phyloP scores from a whole-genome alignment of 257 asterid genomes.

The Gardenia jasminoides region DNA sequence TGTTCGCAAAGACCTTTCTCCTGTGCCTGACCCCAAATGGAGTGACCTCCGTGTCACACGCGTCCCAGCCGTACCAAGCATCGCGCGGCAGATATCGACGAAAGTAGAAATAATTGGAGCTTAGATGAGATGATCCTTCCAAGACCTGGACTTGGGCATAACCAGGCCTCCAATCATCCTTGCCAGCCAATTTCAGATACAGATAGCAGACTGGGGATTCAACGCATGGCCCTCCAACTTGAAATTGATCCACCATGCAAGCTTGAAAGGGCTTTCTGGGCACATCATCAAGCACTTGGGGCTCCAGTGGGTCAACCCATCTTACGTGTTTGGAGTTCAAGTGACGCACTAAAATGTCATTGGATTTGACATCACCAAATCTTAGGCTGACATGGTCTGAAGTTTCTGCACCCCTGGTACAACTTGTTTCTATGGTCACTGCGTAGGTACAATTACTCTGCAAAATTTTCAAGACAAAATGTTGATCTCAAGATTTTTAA shows the following conservation, averaged over 20 bases:
- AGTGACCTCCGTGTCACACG: constrained; percentile 38
- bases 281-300: constrained; percentile 43
- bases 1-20: constrained; percentile 28
- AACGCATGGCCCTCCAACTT: constrained; percentile 35
- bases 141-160: constrained; percentile 31
- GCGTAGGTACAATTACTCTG: constrained; percentile 41
- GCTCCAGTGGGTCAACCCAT: constrained; percentile 48
- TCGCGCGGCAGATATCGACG: constrained; percentile 49
- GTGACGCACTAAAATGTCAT: constrained; percentile 35
- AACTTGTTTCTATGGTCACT: constrained; percentile 42
- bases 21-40: constrained; percentile 38
- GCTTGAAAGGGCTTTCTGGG: constrained; percentile 49
- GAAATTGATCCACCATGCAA: constrained; percentile 45
- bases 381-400: constrained; percentile 41
- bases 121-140: constrained; percentile 27
- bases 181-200: constrained; percentile 37
- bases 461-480: background rate
- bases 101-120: constrained; percentile 39
- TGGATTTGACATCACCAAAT: constrained; percentile 48
- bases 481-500: background rate
- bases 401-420: constrained; percentile 44
- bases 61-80: constrained; percentile 42
- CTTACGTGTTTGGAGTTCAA: constrained; percentile 44
- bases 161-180: constrained; percentile 50
- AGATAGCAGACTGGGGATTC: constrained; percentile 42